Base-by-base conservation (phyloP, 768 basidiomycete species). In the Rhizopogon roseolus region DNA sequence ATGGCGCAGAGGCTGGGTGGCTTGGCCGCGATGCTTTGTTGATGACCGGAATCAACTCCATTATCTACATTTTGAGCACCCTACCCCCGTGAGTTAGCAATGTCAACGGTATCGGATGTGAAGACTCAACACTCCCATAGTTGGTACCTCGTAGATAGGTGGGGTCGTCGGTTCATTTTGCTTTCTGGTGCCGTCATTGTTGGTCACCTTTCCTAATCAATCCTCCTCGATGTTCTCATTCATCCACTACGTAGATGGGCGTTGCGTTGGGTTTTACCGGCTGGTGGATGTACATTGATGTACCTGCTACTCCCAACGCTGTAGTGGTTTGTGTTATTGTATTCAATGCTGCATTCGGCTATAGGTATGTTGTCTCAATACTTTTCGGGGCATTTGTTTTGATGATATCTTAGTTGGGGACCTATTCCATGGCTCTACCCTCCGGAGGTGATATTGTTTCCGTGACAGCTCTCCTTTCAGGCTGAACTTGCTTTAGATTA, bases 261-360 rank as follows among this genome's bases (percentile, higher is more conserved):
- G 66, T 85, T 32, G 78, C 93, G 0, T 76, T 98, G 13, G 79
- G 81, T 11, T 76, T 88, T 19, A 92, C 90, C 2, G 95, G 94
- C 14, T 94, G 86, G 83, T 97, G 90, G 85, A 90, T 97, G 82
- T 90, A 90, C 63, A 80, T 97, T 36, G 93, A 96, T 64, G 81
- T 92, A 32, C 79, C 89, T 1, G 79, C 81, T 58, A 97, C 95
- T 3, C 91, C 95, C 0, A 81, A 83, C 49, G 92, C 87, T 25
- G 95, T 97, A 8, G 94, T 98, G 2, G 65, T 80, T 3, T 93
- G 88, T 58, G 94, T 98, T 4, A 86, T 98, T 51, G 74, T 93
- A 42, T 98, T 87, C 79, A 98, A 98, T 58, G 93, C 93, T 32
- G 90, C 88, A 14, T 96, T 96, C 64, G 95, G 95, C 16, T 93